These are phyloP conservation scores for Lunularia cruciata DNA, from an alignment of 225 moss, liverwort and hornwort species.

Conservation along the genomic window DNA sequence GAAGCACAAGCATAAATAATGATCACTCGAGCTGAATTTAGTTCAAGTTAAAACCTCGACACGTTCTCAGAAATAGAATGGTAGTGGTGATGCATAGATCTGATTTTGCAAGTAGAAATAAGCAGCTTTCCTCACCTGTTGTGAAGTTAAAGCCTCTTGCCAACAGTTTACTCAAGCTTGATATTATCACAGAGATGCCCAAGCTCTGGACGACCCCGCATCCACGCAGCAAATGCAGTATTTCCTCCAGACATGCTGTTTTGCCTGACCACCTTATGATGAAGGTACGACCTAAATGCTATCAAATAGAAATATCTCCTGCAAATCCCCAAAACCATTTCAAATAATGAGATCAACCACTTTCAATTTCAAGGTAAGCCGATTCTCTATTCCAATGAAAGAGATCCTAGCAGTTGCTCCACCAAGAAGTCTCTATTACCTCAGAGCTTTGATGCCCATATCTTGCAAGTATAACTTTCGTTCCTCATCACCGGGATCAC, in stretches of 20 bases:
- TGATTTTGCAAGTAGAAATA: too few species aligned
- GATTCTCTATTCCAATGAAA: too few species aligned
- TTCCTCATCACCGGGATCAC: slow-evolving; percentile 76
- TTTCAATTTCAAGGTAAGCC: background rate
- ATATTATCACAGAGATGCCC: slow-evolving; percentile 98
- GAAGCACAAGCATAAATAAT: too few species aligned
- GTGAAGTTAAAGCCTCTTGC: background rate
- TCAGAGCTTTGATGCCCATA: slow-evolving; percentile 95
- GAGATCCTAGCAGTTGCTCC: background rate
- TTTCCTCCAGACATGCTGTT: slow-evolving; percentile 65
- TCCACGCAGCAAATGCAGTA: slow-evolving; percentile 77
- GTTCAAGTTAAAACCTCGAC: background rate
- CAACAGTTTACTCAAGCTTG: slow-evolving; percentile 64
- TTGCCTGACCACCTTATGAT: slow-evolving; percentile 69
- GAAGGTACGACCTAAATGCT: slow-evolving; percentile 91
- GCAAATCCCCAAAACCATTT: slow-evolving; percentile 24
- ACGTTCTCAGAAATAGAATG: background rate
- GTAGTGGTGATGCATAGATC: background rate
- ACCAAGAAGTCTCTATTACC: slow-evolving; percentile 34
- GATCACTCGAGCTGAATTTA: too few species aligned
- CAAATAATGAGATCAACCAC: background rate
- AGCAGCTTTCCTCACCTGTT: slow-evolving; percentile 11
- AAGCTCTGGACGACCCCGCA: slow-evolving; percentile 97
- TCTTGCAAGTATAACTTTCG: slow-evolving; percentile 62
- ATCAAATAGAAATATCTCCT: slow-evolving; percentile 99